Base-by-base conservation (phyloP, 352 stramenopile genomes). In the Globisporangium emineosum region DNA sequence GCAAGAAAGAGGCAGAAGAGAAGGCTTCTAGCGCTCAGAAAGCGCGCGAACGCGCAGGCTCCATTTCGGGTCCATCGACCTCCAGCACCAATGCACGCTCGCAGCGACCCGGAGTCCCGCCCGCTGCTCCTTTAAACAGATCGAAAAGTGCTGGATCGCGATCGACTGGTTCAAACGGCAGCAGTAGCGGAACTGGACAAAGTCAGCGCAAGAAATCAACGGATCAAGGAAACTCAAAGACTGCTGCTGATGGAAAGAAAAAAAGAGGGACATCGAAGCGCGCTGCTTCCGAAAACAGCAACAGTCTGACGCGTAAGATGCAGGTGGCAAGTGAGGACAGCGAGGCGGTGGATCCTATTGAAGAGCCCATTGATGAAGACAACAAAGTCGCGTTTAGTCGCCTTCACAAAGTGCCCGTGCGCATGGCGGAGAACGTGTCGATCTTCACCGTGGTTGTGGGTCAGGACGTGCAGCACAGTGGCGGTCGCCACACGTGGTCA, bases 331-430 rank as follows among this genome's bases (percentile, higher is more conserved):
- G 81, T 8, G 81, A 88, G 4, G 73, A 84, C 43, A 75, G 84
- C 15, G 79, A 90, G n/a, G n/a, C n/a, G 4, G 47, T 79, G n/a
- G 70, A 83, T 21, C 64, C 66, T 5, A 63, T 50, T 1, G 64
- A 71, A 15, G 63, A 75, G 29, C 64, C 35, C 12, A 60, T 89
- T n/a, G 79, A 92, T 32, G 81, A 88, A 56, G 83, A 92, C 63
- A 90, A 92, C 66, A 90, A 90, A 57, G 83, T 92, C 21, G 74
- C 78, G 5, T 92, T 92, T 50, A 92, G 79, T 52, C 83, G 78
- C 2, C 72, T 92, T 52, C 83, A 92, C 42, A 90, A 90, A 40
- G 79, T 92, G 32, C 83, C 83, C 5, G 76, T 92, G 35, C 78
- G 77, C 32, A 70, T 92, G 52, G 78, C 83, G 5, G 78, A 89